Percentiles rank a stretch among this genome's conserved stretches.
Conservation (phyloP, 371 early-diverging fungal species). For the Mucor mucedo region DNA sequence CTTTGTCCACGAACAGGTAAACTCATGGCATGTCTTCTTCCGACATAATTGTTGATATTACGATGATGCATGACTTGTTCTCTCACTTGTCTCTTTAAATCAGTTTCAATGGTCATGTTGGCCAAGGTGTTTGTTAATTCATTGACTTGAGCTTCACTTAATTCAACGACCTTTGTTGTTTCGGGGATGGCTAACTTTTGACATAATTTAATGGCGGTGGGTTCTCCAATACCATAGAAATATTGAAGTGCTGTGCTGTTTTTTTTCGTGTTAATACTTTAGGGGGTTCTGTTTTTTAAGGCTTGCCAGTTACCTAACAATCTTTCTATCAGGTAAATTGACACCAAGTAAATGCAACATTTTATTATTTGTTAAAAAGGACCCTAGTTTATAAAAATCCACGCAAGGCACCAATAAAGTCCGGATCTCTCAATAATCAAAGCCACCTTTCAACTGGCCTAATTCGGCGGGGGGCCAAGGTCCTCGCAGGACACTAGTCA, state of each 20-base stretch:
- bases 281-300: neutral
- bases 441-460: slow-evolving; percentile 19
- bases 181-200: slow-evolving; percentile 80
- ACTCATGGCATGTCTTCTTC: slow-evolving; percentile 85
- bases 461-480: neutral
- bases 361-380: slow-evolving; percentile 4
- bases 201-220: slow-evolving; percentile 78
- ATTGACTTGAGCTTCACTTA: slow-evolving; percentile 88
- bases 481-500: slow-evolving; percentile 29
- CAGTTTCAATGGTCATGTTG: slow-evolving; percentile 90
- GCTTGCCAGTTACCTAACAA: slow-evolving; percentile 58
- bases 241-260: slow-evolving; percentile 69
- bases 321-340: slow-evolving; percentile 90
- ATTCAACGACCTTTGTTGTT: slow-evolving; percentile 77
- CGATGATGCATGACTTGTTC: slow-evolving; percentile 84
- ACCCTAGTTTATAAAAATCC: slow-evolving; percentile 4
- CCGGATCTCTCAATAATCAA: slow-evolving; percentile 9
- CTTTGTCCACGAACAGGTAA: slow-evolving; percentile 92
- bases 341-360: slow-evolving; percentile 94
- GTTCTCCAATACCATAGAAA: slow-evolving; percentile 92
- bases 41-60: slow-evolving; percentile 82
- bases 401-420: neutral
- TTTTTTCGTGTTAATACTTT: neutral
- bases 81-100: slow-evolving; percentile 79
- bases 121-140: slow-evolving; percentile 83